phyloP scores from a whole-genome alignment of 2,329 filamentous ascomycete genomes.

The Xylaria sp. region DNA sequence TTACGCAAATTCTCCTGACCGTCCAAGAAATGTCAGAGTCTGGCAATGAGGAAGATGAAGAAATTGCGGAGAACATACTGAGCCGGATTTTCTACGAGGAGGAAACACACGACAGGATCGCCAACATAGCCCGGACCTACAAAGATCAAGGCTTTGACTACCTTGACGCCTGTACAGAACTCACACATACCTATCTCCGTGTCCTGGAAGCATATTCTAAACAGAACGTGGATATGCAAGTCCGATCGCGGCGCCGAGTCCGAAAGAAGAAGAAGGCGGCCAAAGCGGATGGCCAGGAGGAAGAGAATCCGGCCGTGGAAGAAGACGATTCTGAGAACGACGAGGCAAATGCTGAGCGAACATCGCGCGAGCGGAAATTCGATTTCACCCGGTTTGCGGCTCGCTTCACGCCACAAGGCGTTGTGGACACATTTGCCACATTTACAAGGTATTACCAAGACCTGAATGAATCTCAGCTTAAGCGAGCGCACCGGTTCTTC shows the following conservation, averaged over 20 bases:
- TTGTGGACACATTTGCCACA: slow-evolving; percentile 84
- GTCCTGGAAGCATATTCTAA: slow-evolving; percentile 94
- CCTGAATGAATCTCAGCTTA: slow-evolving; percentile 77
- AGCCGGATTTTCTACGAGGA: slow-evolving; percentile 99
- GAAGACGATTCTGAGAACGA: slow-evolving; percentile 75
- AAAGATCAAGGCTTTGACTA: slow-evolving; percentile 95
- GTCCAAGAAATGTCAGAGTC: slow-evolving; percentile 91
- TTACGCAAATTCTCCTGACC: slow-evolving; percentile 90
- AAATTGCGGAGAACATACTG: slow-evolving; percentile 96
- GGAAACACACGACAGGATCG: slow-evolving; percentile 84
- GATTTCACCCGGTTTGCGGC: slow-evolving; percentile 84
- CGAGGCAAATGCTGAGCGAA: slow-evolving; percentile 67
- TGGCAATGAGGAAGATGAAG: slow-evolving; percentile 86
- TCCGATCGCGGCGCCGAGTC: slow-evolving; percentile 77
- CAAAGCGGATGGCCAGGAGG: slow-evolving; percentile 45
- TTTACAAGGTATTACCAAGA: slow-evolving; percentile 83
- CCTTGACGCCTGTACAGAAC: slow-evolving; percentile 86
- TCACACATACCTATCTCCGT: slow-evolving; percentile 87
- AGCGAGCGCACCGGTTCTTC: slow-evolving; percentile 90
- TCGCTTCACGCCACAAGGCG: slow-evolving; percentile 81
- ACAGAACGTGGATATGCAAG: slow-evolving; percentile 90
- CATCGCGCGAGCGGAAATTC: slow-evolving; percentile 84
- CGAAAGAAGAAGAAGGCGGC: slow-evolving; percentile 73
- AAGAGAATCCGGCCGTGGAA: slow-evolving; percentile 57
- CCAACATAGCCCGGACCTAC: slow-evolving; percentile 80